phyloP scores from a whole-genome alignment of 2,329 filamentous ascomycete species.

The Exophiala aquamarina region DNA sequence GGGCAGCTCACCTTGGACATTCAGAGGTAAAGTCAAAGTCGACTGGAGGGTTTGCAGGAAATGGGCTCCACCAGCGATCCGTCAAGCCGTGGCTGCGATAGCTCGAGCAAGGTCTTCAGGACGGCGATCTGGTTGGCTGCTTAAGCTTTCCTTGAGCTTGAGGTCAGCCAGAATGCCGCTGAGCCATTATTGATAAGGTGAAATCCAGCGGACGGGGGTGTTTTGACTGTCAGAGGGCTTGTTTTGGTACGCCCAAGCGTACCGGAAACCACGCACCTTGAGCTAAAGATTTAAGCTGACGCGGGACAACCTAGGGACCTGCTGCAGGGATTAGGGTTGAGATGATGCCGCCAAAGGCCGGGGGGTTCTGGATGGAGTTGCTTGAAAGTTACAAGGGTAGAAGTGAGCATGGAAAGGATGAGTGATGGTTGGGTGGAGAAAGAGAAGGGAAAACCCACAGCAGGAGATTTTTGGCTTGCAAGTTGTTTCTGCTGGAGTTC shows the following conservation, averaged over 20 bases:
- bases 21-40: conserved; percentile 14
- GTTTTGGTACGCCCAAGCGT: conserved; percentile 9
- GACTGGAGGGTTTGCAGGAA: conserved; percentile 26
- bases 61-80: conserved; percentile 28
- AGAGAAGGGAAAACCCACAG: not conserved
- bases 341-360: conserved; percentile 11
- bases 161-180: conserved; percentile 30
- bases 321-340: conserved; percentile 11
- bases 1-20: conserved; percentile 26
- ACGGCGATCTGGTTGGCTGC: conserved; percentile 28
- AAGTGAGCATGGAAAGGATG: conserved; percentile 2
- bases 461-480: not conserved
- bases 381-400: conserved; percentile 7
- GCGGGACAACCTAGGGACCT: conserved; percentile 6
- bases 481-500: too few relatives aligned
- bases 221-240: conserved; percentile 15
- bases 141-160: conserved; percentile 31
- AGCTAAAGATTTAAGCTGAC: conserved; percentile 10
- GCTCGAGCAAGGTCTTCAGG: conserved; percentile 26
- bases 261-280: conserved; percentile 18
- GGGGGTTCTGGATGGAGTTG: conserved; percentile 19
- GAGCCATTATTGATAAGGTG: conserved; percentile 29
- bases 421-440: conserved; percentile 1
- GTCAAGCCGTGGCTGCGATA: conserved; percentile 31
- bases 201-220: conserved; percentile 10